Evolutionary conservation across 192 early-diverging fungal species (phyloP), one percentile per base, ranked within the genome.

Genomic region (Tieghemiomyces parasiticus): DNA sequence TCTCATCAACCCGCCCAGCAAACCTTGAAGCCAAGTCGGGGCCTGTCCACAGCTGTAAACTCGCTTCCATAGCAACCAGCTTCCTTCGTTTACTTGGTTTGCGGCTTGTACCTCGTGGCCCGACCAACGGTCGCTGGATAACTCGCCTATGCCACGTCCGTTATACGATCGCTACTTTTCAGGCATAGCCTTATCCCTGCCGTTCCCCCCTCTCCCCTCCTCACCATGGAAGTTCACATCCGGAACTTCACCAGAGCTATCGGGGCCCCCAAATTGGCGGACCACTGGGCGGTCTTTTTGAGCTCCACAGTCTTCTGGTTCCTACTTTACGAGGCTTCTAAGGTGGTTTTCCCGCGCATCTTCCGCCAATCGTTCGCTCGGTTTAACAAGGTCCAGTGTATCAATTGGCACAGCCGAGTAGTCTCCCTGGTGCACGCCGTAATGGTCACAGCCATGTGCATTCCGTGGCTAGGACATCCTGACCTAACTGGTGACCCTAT

Each of bases 381-480:
- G 47, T 24, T 48, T n/a, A 48, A 24, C 13, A 6, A 6, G 4
- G n/a, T 14, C 4, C 47, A 48, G 20, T 6, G n/a, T 13, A 24
- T 22, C 19, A 14, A 73, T 58, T 69, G 64, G 65, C 28, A 45
- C 22, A 67, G 73, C 33, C 75, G 71, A 46, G 30, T 64, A 26
- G 65, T 66, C 26, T 69, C 76, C 1, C 58, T 61, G 29, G 28
- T 69, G 31, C 63, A 72, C 52, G 62, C 76, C 4, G 47, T 64
- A 12, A 67, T 78, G 52, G 47, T 49, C 0, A 4, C 60, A 4
- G 48, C 73, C 8, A 62, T 67, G 4, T 38, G 44, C 19, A 68
- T 62, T 13, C 42, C 71, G 10, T 46, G 74, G 13, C 35, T 60
- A 22, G 58, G 61, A 22, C 26, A 46, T 22, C 47, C 47, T 14